These are phyloP conservation scores for Penicillium odoratum DNA, from an alignment of 495 filamentous ascomycete species.

Conservation along the genomic window DNA sequence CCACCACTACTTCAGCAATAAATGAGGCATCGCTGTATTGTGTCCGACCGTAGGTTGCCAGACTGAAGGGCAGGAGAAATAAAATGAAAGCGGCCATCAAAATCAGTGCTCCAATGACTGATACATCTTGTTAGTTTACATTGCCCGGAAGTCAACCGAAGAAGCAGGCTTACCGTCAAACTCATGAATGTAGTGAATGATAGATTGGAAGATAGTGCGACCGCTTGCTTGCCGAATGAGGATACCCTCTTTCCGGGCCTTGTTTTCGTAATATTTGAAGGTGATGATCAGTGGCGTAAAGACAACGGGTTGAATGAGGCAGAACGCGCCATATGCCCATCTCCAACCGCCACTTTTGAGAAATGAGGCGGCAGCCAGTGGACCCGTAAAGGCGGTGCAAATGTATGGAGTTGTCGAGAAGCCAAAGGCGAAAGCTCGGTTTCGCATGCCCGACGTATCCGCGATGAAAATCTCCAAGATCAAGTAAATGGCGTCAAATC, in stretches of 20 bases:
- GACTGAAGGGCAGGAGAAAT: constrained; percentile 61
- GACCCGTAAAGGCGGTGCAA: constrained; percentile 6
- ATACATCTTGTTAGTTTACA: not conserved
- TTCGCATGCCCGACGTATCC: constrained; percentile 3
- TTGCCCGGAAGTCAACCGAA: not conserved
- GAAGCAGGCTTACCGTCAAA: constrained; percentile 47
- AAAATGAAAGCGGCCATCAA: constrained; percentile 56
- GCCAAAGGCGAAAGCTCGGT: constrained; percentile 5
- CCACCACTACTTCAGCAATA: constrained; percentile 59
- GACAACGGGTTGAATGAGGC: constrained; percentile 3
- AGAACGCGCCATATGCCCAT: constrained; percentile 4
- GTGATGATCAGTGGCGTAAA: constrained; percentile 1
- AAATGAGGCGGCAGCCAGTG: not conserved
- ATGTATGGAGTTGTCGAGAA: constrained; percentile 5
- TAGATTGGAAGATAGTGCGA: constrained; percentile 37
- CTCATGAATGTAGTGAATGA: constrained; percentile 55
- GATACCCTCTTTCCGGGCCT: not conserved
- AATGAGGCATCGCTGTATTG: constrained; percentile 53
- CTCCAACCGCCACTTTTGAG: not conserved
- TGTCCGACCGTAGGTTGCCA: constrained; percentile 44
- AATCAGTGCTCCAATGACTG: constrained; percentile 56
- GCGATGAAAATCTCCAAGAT: constrained; percentile 5
- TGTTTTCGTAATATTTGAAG: constrained; percentile 4
- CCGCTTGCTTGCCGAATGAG: constrained; percentile 19
- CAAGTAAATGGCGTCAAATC: constrained; percentile 2